Base-by-base conservation (phyloP, 371 early-diverging fungal genomes). In the Mortierella sp. region DNA sequence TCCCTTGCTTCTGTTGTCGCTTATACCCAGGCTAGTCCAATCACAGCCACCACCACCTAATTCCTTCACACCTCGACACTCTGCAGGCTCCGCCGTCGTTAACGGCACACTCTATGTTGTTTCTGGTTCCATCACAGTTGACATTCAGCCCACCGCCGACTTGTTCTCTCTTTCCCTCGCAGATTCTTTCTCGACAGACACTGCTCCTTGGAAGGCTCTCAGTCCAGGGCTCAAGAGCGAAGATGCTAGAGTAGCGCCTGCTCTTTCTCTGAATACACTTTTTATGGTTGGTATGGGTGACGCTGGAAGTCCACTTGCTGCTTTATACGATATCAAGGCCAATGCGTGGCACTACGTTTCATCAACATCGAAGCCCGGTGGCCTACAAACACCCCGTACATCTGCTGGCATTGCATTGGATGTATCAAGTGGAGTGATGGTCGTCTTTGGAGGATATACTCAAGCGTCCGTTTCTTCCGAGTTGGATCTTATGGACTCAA, bases 211-310 rank as follows among this genome's bases (percentile, higher is more conserved):
- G 67, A 20, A 28, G 18, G 20, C 18, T 45, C 45, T 67, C 14
- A 30, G 14, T 9, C 18, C 45, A 1, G 67, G 67, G 2, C 20
- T 11, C 8, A 16, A 12, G 18, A 45, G 14, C 8, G 9, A 14
- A 5, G 47, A 67, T 58, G 67, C 59, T 32, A 26, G 59, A 58
- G 32, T 47, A 8, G 59, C 59, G 3, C 16, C 59, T 28, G 40
- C 45, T 26, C 30, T 2, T 54, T 59, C 59, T 30, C 2, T 28
- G 20, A 30, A 28, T 6, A 40, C 58, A 18, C 14, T 67, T 22
- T 45, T 67, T 30, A 1, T 67, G 47, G 58, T 39, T 1, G 67
- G 67, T 3, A 59, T 47, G 59, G 59, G 67, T 18, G 67, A 67
- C 14, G 14, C 30, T 3, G 18, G 9, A 8, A 51, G 51, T 20